Conservation (phyloP, 164 flowering plant genomes). For the Annona cherimola region DNA sequence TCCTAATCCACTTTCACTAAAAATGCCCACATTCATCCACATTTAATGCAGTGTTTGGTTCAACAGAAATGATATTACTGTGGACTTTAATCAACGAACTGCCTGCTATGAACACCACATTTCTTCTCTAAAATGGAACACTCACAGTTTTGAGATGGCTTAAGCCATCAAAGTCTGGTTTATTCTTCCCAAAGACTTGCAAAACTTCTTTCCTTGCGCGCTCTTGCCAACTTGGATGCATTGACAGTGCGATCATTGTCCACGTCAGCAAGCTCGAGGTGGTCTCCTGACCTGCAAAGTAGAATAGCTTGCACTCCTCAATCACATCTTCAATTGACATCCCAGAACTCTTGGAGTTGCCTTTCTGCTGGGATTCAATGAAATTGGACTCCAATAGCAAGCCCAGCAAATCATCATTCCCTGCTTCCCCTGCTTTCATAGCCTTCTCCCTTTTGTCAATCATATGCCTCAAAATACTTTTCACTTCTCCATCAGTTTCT, state of each 20-base stretch:
- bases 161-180: conserved; percentile 24
- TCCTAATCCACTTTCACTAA: too few relatives aligned
- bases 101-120: neutral
- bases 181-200: conserved; percentile 16
- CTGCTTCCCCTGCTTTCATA: conserved; percentile 3
- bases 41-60: neutral
- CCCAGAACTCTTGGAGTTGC: neutral
- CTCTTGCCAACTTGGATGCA: conserved; percentile 44
- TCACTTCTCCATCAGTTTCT: conserved; percentile 5
- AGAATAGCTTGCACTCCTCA: conserved; percentile 36
- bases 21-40: neutral
- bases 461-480: conserved; percentile 2
- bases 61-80: neutral
- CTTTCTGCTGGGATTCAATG: neutral
- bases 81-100: too few relatives aligned
- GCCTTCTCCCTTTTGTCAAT: conserved; percentile 11
- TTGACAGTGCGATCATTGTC: conserved; percentile 34
- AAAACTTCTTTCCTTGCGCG: conserved; percentile 48
- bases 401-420: conserved; percentile 10
- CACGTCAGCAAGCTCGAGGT: conserved; percentile 39
- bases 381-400: conserved; percentile 11
- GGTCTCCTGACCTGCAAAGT: conserved; percentile 47
- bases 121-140: neutral
- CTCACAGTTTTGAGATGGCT: conserved; percentile 4
- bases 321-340: conserved; percentile 3